phyloP scores from a whole-genome alignment of 106 monocot genomes.

The Iris macrosiphon region DNA sequence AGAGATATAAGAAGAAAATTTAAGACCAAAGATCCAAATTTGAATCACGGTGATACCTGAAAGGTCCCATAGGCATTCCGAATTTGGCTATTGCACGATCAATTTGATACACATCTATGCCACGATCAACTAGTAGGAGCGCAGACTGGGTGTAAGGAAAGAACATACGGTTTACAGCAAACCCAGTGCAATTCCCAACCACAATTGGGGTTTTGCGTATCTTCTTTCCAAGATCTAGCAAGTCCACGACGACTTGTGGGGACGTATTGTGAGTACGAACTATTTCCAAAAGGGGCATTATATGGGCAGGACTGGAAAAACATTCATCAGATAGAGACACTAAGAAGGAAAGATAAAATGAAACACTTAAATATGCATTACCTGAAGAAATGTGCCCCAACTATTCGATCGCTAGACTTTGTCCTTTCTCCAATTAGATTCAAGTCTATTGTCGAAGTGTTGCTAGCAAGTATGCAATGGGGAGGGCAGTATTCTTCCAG shows the following conservation, averaged over 20 bases:
- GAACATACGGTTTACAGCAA: conserved; percentile 98
- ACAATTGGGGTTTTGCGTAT: conserved; percentile 90
- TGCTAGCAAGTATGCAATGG: conserved; percentile 84
- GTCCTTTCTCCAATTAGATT: conserved; percentile 83
- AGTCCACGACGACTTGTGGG: conserved; percentile 85
- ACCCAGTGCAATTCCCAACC: conserved; percentile 95
- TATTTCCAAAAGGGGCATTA: conserved; percentile 97
- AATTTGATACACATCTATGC: conserved; percentile 83
- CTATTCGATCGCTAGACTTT: conserved; percentile 68
- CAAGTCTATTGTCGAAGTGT: conserved; percentile 94
- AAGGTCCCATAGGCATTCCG: conserved; percentile 99
- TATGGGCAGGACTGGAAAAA: conserved; percentile 76
- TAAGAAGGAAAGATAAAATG: background rate
- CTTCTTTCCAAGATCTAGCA: conserved; percentile 83
- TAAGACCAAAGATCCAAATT: background rate
- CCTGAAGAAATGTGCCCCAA: conserved; percentile 98
- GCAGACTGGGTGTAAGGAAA: conserved; percentile 95
- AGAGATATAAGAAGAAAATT: background rate
- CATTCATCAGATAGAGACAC: conserved; percentile 1
- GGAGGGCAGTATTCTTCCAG: conserved; percentile 79
- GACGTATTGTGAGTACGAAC: conserved; percentile 83
- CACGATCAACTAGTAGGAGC: conserved; percentile 61
- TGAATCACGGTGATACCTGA: conserved; percentile 45
- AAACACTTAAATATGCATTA: conserved; percentile 11
- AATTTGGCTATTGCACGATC: conserved; percentile 82